phyloP scores from a whole-genome alignment of 768 basidiomycete species.

The Suillus paluster region DNA sequence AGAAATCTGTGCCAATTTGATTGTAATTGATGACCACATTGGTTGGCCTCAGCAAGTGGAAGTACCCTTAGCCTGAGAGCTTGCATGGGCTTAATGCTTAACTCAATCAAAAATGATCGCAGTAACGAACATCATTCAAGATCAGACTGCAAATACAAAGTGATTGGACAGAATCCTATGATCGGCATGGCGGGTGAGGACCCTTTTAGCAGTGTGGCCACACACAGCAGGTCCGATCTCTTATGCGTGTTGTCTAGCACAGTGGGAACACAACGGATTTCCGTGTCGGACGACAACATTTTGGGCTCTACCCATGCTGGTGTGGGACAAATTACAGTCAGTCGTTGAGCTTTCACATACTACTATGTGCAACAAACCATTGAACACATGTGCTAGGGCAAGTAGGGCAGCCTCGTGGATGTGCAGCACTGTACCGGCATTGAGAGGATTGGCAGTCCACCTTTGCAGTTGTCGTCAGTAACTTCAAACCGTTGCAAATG shows the following conservation, averaged over 20 bases:
- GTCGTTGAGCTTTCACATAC: constrained; percentile 9
- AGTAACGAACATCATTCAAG: constrained; percentile 51
- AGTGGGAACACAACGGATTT: constrained; percentile 25
- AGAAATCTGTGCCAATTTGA: neutral
- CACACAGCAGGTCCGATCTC: neutral
- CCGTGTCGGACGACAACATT: constrained; percentile 22
- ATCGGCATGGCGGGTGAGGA: constrained; percentile 14
- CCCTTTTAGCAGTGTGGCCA: neutral
- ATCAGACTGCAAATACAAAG: constrained; percentile 82
- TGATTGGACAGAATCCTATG: constrained; percentile 37
- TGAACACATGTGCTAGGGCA: constrained; percentile 46
- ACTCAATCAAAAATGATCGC: constrained; percentile 3
- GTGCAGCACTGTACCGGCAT: constrained; percentile 49
- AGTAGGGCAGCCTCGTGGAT: constrained; percentile 37
- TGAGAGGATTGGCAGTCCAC: constrained; percentile 44
- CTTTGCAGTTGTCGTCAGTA: constrained; percentile 26
- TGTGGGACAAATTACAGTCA: constrained; percentile 15
- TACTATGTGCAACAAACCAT: constrained; percentile 33
- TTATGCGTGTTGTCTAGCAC: constrained; percentile 18
- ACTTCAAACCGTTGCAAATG: neutral
- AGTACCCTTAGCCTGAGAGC: constrained; percentile 1
- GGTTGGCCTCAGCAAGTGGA: neutral
- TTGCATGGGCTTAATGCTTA: neutral
- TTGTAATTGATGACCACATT: neutral
- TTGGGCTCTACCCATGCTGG: constrained; percentile 29